Conservation (phyloP, 768 basidiomycete genomes). For the Leccinum variicolor region DNA sequence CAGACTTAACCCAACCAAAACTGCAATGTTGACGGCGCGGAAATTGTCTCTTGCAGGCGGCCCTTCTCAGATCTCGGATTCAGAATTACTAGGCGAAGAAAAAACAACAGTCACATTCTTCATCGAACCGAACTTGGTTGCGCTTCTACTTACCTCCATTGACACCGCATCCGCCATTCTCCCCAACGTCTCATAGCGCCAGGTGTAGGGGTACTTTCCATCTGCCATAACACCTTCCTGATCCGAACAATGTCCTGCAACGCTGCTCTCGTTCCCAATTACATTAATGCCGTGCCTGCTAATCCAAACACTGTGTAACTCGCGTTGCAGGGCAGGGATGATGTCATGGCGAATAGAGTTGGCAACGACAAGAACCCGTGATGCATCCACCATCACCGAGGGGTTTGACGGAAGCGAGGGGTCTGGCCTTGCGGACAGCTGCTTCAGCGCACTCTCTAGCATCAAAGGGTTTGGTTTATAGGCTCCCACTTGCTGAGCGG, state of each 20-base stretch:
- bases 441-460: conserved; percentile 31
- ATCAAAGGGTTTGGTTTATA: conserved; percentile 62
- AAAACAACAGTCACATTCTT: not conserved
- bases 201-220: conserved; percentile 36
- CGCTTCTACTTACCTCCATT: conserved; percentile 34
- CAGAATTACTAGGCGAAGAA: not conserved
- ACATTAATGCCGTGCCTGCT: conserved; percentile 37
- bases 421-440: conserved; percentile 21
- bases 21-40: not conserved
- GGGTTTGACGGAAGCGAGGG: conserved; percentile 19
- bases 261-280: conserved; percentile 33
- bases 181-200: conserved; percentile 58
- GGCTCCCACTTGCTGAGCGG: conserved; percentile 68
- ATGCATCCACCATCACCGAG: conserved; percentile 28
- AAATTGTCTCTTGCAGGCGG: not conserved
- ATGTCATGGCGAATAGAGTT: conserved; percentile 68
- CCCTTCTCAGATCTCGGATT: conserved; percentile 1
- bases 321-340: conserved; percentile 54
- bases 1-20: not conserved
- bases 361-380: conserved; percentile 60
- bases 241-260: conserved; percentile 31
- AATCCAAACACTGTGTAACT: conserved; percentile 64
- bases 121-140: not conserved
- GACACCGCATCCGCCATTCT: conserved; percentile 57
- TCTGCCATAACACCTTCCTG: conserved; percentile 13